Base-by-base conservation (phyloP, 2,329 filamentous ascomycete genomes). In the Diaporthe vexans region DNA sequence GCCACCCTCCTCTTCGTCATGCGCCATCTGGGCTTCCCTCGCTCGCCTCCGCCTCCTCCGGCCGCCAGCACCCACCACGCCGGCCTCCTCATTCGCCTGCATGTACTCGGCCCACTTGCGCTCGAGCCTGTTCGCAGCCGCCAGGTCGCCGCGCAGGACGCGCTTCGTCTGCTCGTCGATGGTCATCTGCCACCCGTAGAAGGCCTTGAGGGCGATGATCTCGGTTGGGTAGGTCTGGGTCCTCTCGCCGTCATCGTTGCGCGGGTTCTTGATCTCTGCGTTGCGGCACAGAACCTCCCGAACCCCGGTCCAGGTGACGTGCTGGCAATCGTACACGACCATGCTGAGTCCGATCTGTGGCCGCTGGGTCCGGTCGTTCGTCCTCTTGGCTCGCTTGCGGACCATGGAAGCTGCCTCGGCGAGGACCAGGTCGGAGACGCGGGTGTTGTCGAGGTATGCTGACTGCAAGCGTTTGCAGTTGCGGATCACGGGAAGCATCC, bases 51-150 rank as follows among this genome's bases (percentile, higher is more conserved):
- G 88, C 74, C 95, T 87, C 71, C 95, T 87, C 71, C 95, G 88
- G 3, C 89, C 86, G 8, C 93, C 91, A 1, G 88, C 89, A 2
- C 93, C 94, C 2, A 85, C 87, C 3, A 90, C 89, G 3, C 93
- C 94, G 0, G 94, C 94, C 81, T 98, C 96, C 82, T 98, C 95
- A 68, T 91, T 94, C 21, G 94, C 92, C 84, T 97, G 94, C 95
- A 98, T 98, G 82, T 95, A 97, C 72, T 97, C 94, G 0, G 93
- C 93, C 96, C 96, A 98, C 82, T 96, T 97, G 77, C 92, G 89
- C 86, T 98, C 95, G 26, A 98, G 87, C n/a, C 94, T 88, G 51
- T 88, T 88, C 0, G 97, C 97, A 1, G 94, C 89, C 0, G 88
- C 86, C 74, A 95, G 89, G 76, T 98, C 94, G 9, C 94, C 94